Conservation (phyloP, 2,329 filamentous ascomycete species). For the Trichophyton schoenleinii region DNA sequence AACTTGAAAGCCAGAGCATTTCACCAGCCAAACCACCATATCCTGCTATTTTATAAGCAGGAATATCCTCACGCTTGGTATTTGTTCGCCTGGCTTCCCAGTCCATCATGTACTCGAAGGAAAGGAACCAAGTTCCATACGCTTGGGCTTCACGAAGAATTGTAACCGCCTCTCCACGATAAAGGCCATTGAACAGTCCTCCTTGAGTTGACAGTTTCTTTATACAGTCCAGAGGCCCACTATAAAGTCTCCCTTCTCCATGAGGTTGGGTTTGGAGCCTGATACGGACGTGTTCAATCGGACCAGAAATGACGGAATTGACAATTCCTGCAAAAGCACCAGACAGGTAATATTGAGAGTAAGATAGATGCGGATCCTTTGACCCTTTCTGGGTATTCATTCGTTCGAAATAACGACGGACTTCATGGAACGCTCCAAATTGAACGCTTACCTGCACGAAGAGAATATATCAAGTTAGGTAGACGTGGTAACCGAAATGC, state of each 20-base stretch:
- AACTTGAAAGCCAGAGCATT: constrained; percentile 82
- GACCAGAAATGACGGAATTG: constrained; percentile 76
- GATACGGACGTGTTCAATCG: constrained; percentile 96
- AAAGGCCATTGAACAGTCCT: constrained; percentile 61
- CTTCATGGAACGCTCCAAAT: constrained; percentile 92
- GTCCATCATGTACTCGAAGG: constrained; percentile 96
- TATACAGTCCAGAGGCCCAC: constrained; percentile 79
- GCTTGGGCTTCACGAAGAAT: constrained; percentile 80
- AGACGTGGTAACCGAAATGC: background rate
- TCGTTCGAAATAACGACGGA: constrained; percentile 71
- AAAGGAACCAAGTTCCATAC: constrained; percentile 89
- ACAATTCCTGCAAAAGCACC: constrained; percentile 87
- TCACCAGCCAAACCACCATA: constrained; percentile 93
- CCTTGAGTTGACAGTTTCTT: constrained; percentile 61
- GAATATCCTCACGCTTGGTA: constrained; percentile 62
- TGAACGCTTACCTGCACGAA: constrained; percentile 60
- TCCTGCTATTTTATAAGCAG: constrained; percentile 71
- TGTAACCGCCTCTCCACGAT: constrained; percentile 78
- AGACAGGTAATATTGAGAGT: constrained; percentile 76
- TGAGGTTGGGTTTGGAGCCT: constrained; percentile 93
- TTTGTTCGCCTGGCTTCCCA: constrained; percentile 66
- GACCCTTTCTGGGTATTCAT: constrained; percentile 45
- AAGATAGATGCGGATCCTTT: constrained; percentile 46
- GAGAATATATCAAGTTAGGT: background rate
- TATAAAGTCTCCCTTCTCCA: constrained; percentile 63